These are phyloP conservation scores for Penicillium argentinense DNA, from an alignment of 495 filamentous ascomycete species.

Conservation along the genomic window DNA sequence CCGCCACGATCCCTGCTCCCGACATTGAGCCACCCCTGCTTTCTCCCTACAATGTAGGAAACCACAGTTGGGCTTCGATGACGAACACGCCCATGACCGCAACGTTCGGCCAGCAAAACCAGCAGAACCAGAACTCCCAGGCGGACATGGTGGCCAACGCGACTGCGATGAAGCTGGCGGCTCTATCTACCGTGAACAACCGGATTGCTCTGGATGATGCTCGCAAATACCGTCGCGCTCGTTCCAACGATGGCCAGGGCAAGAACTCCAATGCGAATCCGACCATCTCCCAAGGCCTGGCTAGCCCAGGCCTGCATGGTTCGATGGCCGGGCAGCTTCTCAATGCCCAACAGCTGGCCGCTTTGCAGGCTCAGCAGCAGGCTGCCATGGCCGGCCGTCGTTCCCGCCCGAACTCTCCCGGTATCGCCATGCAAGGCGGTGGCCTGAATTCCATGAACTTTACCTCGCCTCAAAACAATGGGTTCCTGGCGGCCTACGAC, in stretches of 20 bases:
- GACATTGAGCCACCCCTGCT: constrained; percentile 83
- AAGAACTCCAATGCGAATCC: constrained; percentile 42
- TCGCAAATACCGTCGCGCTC: constrained; percentile 86
- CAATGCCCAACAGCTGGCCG: constrained; percentile 80
- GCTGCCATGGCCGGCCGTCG: constrained; percentile 75
- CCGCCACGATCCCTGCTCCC: constrained; percentile 71
- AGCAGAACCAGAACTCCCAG: constrained; percentile 58
- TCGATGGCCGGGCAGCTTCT: constrained; percentile 86
- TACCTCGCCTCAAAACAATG: constrained; percentile 91
- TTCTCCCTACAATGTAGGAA: constrained; percentile 80
- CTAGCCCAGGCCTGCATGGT: constrained; percentile 55
- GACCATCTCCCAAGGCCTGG: constrained; percentile 51
- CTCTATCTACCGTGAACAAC: constrained; percentile 96
- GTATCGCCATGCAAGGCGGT: constrained; percentile 73
- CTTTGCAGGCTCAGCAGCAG: constrained; percentile 80
- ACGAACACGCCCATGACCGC: constrained; percentile 95
- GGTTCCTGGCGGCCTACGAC: constrained; percentile 89
- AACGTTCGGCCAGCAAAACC: constrained; percentile 59
- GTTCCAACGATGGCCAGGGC: constrained; percentile 80
- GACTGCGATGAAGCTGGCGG: constrained; percentile 97
- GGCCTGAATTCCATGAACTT: constrained; percentile 69
- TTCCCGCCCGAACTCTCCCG: constrained; percentile 91
- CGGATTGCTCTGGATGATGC: constrained; percentile 95
- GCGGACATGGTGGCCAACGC: constrained; percentile 99
- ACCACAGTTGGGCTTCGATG: constrained; percentile 97